Evolutionary conservation across 2,329 filamentous ascomycete species (phyloP).

Genomic region (Trichoderma breve): DNA sequence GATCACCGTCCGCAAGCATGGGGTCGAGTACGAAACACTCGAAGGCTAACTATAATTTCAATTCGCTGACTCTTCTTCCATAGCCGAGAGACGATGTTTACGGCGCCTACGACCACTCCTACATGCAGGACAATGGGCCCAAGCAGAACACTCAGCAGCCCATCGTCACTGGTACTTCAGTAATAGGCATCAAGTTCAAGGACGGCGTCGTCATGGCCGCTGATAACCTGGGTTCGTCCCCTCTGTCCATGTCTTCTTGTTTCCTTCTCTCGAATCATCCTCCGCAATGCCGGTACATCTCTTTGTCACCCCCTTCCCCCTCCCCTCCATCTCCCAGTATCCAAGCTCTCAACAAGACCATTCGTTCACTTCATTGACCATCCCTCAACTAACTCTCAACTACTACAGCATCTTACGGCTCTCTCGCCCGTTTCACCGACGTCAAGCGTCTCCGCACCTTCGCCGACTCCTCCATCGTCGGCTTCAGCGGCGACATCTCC

Average conservation of each 20-base stretch:
- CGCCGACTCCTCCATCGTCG: conserved; percentile 78
- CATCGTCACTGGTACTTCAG: conserved; percentile 94
- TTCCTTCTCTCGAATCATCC: neutral
- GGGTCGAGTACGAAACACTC: conserved; percentile 59
- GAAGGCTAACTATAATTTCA: no score
- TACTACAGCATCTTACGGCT: conserved; percentile 87
- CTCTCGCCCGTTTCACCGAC: conserved; percentile 91
- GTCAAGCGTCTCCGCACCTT: conserved; percentile 93
- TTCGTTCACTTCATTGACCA: neutral
- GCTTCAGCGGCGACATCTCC: conserved; percentile 94
- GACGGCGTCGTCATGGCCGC: conserved; percentile 95
- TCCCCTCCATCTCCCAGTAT: neutral
- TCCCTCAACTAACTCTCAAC: neutral
- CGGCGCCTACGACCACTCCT: conserved; percentile 85
- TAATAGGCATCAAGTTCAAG: conserved; percentile 92
- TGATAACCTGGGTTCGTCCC: conserved; percentile 79
- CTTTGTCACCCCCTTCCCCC: neutral
- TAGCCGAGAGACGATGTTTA: conserved; percentile 98
- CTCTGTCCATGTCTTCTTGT: neutral
- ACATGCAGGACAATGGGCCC: conserved; percentile 69
- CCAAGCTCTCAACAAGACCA: neutral
- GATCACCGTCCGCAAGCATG: conserved; percentile 72
- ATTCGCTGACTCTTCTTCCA: neutral
- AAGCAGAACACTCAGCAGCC: conserved; percentile 88
- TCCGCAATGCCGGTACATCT: neutral